phyloP scores from a whole-genome alignment of 345 rosid genomes.

The Erysimum cheiranthoides region DNA sequence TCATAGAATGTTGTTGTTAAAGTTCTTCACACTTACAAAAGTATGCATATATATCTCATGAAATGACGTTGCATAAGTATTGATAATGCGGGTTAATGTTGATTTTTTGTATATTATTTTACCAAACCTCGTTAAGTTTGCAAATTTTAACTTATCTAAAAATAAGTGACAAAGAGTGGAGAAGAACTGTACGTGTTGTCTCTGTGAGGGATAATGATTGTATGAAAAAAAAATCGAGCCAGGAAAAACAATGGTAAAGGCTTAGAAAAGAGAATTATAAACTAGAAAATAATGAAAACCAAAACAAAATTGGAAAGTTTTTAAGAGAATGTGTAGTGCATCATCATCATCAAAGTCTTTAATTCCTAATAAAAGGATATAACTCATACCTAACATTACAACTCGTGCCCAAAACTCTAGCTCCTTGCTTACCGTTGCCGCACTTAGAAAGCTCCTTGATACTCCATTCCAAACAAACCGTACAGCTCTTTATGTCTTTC shows the following conservation, averaged over 20 bases:
- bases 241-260: background rate
- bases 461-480: slow-evolving; percentile 10
- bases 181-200: background rate
- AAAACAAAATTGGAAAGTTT: background rate
- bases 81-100: background rate
- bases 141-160: background rate
- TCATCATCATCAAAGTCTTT: background rate
- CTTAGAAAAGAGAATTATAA: background rate
- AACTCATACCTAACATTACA: slow-evolving; percentile 63
- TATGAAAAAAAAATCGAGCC: background rate
- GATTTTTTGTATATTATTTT: background rate
- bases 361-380: slow-evolving; percentile 44
- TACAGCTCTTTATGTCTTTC: background rate
- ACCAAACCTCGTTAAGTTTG: background rate
- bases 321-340: background rate
- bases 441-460: background rate
- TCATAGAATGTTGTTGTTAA: background rate
- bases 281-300: background rate
- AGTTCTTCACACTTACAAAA: background rate
- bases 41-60: no score
- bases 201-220: background rate
- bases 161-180: background rate
- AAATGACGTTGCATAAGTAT: background rate
- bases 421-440: slow-evolving; percentile 56
- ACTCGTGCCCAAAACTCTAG: slow-evolving; percentile 53